These are phyloP conservation scores for Tetracladium marchalianum DNA, from an alignment of 495 filamentous ascomycete species.

Conservation along the genomic window DNA sequence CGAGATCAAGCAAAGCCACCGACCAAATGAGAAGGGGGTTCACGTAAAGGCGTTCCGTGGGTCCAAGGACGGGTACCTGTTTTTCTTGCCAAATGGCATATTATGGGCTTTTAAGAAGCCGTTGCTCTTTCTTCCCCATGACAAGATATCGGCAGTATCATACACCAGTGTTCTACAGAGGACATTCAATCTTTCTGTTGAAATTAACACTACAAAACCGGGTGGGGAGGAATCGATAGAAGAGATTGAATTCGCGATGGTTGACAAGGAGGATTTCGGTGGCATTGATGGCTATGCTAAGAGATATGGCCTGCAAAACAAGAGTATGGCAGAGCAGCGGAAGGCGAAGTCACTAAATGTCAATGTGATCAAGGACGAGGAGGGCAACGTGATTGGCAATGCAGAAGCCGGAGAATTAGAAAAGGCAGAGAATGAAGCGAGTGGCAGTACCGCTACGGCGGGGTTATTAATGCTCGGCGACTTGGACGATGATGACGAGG, in stretches of 20 bases:
- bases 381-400: conserved; percentile 30
- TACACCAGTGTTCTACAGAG: conserved; percentile 86
- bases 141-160: conserved; percentile 66
- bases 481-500: conserved; percentile 67
- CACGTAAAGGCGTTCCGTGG: conserved; percentile 87
- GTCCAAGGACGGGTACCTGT: conserved; percentile 91
- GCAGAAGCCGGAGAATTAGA: conserved; percentile 43
- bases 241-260: conserved; percentile 78
- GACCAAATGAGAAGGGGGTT: conserved; percentile 84
- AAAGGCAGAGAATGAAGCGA: conserved; percentile 48
- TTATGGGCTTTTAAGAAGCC: conserved; percentile 96
- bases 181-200: conserved; percentile 86
- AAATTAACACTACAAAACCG: conserved; percentile 31
- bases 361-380: conserved; percentile 48
- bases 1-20: conserved; percentile 66
- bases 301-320: conserved; percentile 73
- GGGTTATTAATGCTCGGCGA: conserved; percentile 26
- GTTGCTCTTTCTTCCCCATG: conserved; percentile 73
- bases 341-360: conserved; percentile 69
- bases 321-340: conserved; percentile 80
- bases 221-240: conserved; percentile 24
- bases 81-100: conserved; percentile 78
- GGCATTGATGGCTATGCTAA: conserved; percentile 82
- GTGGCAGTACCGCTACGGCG: conserved; percentile 23
- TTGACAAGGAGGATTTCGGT: conserved; percentile 74